These are phyloP conservation scores for Mychonastes homosphaera DNA, from an alignment of 139 green algal species.

Conservation along the genomic window DNA sequence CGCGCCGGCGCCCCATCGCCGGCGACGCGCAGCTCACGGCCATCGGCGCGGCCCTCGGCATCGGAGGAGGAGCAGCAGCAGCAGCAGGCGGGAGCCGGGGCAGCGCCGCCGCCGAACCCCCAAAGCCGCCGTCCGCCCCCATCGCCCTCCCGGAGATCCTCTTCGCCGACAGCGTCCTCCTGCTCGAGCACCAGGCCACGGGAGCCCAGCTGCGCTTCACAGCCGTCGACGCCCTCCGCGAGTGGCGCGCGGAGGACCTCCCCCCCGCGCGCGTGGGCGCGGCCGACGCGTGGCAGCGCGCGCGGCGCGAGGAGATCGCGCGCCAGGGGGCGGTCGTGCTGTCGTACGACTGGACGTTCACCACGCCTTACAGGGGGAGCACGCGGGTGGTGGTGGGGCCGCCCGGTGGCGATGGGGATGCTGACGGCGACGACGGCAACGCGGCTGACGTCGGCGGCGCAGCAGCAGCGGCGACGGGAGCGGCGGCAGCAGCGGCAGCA, in stretches of 20 bases:
- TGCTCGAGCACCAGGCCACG: conserved; percentile 48
- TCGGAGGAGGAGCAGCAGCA: background rate
- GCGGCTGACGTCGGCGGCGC: too few species aligned
- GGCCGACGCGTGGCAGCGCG: conserved; percentile 44
- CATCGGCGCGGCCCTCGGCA: background rate
- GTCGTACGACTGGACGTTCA: conserved; percentile 89
- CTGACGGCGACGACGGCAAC: too few species aligned
- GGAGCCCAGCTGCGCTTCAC: conserved; percentile 50
- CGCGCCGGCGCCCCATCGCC: conserved; percentile 33
- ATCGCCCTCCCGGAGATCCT: conserved; percentile 65
- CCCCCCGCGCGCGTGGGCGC: conserved; percentile 46
- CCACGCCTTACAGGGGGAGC: conserved; percentile 58
- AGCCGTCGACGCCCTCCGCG: conserved; percentile 55
- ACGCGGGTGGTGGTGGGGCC: too few species aligned
- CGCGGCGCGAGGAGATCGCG: conserved; percentile 48
- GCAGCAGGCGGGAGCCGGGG: background rate
- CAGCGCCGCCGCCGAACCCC: conserved; percentile 5
- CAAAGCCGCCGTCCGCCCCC: conserved; percentile 5
- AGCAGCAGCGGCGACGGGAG: conserved; percentile 11
- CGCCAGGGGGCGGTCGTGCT: conserved; percentile 43
- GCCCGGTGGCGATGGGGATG: too few species aligned
- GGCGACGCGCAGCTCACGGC: conserved; percentile 23
- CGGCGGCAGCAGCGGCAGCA: background rate
- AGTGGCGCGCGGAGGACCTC: conserved; percentile 48
- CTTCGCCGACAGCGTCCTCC: conserved; percentile 50